Percentiles rank a stretch among this genome's conserved stretches.
These are phyloP conservation scores for Barnettozyma californica DNA, from an alignment of 805 yeast species.

Conservation along the genomic window DNA sequence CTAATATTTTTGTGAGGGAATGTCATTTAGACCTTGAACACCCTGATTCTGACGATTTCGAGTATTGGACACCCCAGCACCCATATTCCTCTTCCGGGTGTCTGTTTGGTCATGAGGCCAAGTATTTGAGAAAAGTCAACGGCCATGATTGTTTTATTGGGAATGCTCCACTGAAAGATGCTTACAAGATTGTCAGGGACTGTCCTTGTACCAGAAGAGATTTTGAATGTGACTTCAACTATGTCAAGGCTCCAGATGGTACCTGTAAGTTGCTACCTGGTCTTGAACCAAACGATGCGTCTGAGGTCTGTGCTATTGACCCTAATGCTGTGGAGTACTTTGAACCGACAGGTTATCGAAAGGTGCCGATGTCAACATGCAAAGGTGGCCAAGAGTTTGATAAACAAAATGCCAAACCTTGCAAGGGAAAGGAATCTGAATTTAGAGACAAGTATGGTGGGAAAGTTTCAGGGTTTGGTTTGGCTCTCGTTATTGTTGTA, in stretches of 20 bases:
- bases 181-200: constrained; percentile 50
- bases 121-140: constrained; percentile 50
- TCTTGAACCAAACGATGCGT: constrained; percentile 55
- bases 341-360: constrained; percentile 90
- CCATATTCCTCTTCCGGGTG: constrained; percentile 47
- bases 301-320: constrained; percentile 50
- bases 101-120: constrained; percentile 68
- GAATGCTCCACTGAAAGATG: constrained; percentile 47
- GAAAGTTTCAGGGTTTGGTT: constrained; percentile 43
- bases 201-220: constrained; percentile 86
- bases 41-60: constrained; percentile 51
- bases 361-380: constrained; percentile 82
- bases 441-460: constrained; percentile 49
- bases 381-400: constrained; percentile 74
- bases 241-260: constrained; percentile 62
- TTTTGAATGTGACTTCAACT: constrained; percentile 93
- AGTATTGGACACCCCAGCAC: constrained; percentile 55
- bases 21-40: constrained; percentile 46
- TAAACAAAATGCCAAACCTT: constrained; percentile 57
- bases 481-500: constrained; percentile 47
- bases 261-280: constrained; percentile 82
- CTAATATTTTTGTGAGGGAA: constrained; percentile 42
- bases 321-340: constrained; percentile 60
- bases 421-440: constrained; percentile 82
- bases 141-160: constrained; percentile 63